Evolutionary conservation across 2,329 filamentous ascomycete species (phyloP).

Genomic region (Trichoderma cornu-damae): DNA sequence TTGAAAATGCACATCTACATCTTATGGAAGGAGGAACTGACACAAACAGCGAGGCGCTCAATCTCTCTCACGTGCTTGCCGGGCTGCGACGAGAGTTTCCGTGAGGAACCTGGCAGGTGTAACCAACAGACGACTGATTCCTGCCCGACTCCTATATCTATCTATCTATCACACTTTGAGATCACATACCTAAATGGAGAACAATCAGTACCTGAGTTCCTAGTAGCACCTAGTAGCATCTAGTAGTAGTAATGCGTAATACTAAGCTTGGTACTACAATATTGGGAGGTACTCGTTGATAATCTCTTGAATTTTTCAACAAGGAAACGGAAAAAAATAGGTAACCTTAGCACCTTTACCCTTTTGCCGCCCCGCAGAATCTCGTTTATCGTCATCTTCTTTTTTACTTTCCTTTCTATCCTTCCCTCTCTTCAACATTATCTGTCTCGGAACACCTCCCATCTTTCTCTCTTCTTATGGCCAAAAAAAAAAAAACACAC

Average conservation of each 20-base stretch:
- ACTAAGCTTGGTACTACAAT: too few relatives aligned
- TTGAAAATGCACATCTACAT: neutral
- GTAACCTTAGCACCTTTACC: neutral
- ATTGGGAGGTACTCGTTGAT: too few relatives aligned
- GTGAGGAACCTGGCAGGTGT: neutral
- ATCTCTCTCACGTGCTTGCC: neutral
- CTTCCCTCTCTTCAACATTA: conserved; percentile 32
- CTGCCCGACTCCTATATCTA: neutral
- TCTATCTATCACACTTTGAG: neutral
- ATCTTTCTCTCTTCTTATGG: too few relatives aligned
- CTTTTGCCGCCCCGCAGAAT: neutral
- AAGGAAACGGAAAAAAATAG: too few relatives aligned
- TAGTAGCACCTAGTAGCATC: too few relatives aligned
- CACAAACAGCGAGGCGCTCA: neutral
- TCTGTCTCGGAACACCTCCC: conserved; percentile 36
- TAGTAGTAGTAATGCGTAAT: too few relatives aligned
- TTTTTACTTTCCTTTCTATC: neutral
- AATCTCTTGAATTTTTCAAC: conserved; percentile 3
- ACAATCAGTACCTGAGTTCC: neutral
- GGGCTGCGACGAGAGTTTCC: neutral
- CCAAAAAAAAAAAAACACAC: conserved; percentile 43
- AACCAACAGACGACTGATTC: neutral
- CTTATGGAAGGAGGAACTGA: neutral
- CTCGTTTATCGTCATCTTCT: too few relatives aligned
- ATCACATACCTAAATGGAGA: neutral